Conservation (phyloP, 2,329 filamentous ascomycete genomes). For the Calonectria pauciramosa region DNA sequence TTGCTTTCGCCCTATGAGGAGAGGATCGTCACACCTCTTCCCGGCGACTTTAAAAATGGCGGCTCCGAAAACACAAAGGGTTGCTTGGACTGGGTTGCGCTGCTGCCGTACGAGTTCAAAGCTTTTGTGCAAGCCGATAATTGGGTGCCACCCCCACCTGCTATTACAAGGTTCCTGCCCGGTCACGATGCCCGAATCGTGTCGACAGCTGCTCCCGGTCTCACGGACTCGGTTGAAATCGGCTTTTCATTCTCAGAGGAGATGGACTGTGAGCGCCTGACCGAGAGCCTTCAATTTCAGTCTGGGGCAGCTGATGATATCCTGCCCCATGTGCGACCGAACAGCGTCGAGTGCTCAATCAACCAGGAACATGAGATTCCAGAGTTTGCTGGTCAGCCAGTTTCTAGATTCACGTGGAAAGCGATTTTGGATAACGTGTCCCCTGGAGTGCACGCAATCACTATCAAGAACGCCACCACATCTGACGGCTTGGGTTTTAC, state of each 20-base stretch:
- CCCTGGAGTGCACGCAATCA: neutral
- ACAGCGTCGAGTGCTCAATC: neutral
- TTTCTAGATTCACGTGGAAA: neutral
- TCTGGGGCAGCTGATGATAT: neutral
- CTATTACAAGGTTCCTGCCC: neutral
- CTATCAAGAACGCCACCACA: neutral
- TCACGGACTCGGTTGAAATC: neutral
- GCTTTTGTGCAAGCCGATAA: neutral
- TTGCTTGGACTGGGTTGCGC: neutral
- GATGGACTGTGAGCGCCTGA: neutral
- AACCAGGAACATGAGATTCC: neutral
- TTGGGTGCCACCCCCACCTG: neutral
- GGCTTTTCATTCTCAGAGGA: neutral
- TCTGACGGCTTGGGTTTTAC: neutral
- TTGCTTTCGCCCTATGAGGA: neutral
- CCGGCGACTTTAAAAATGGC: neutral
- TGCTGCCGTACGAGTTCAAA: neutral
- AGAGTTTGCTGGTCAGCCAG: neutral
- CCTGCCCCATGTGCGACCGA: neutral
- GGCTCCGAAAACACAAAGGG: neutral
- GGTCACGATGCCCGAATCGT: neutral
- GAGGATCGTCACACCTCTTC: neutral
- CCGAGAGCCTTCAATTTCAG: neutral
- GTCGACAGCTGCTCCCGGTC: neutral
- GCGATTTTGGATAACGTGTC: neutral